phyloP scores from a whole-genome alignment of 1,139 yeast genomes.

The Diutina pseudorugosa region DNA sequence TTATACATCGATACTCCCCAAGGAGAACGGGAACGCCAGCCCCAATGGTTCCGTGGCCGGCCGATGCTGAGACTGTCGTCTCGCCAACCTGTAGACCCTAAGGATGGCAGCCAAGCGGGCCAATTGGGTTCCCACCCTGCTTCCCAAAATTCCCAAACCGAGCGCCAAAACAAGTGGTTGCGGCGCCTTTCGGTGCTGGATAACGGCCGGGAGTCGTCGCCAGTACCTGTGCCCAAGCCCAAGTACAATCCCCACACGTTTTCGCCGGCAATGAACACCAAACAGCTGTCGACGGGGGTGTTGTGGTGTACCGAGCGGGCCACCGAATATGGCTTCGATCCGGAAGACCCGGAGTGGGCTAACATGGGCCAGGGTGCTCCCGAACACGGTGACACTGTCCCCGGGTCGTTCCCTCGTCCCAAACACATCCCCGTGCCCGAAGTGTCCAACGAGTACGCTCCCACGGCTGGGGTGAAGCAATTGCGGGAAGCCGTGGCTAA shows the following conservation, averaged over 20 bases:
- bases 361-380: conserved; percentile 66
- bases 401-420: conserved; percentile 52
- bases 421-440: conserved; percentile 38
- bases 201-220: conserved; percentile 29
- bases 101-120: no score
- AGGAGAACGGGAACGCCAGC: conserved; percentile 5
- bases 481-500: conserved; percentile 53
- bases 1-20: conserved; percentile 6
- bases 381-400: conserved; percentile 50
- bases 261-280: conserved; percentile 51
- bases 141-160: background rate
- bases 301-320: conserved; percentile 64
- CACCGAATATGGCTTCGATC: conserved; percentile 42
- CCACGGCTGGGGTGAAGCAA: conserved; percentile 50
- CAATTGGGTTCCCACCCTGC: no score
- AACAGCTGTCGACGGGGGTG: conserved; percentile 56
- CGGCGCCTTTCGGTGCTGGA: conserved; percentile 21
- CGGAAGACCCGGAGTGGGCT: conserved; percentile 43
- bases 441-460: conserved; percentile 47
- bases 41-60: background rate
- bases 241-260: conserved; percentile 31
- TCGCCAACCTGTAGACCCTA: background rate
- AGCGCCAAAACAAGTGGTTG: conserved; percentile 13
- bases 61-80: background rate
- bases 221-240: conserved; percentile 43